Percentiles rank a stretch among this genome's conserved stretches.
phyloP scores from a whole-genome alignment of 139 green algal genomes.

The Spirogloea muscicola region DNA sequence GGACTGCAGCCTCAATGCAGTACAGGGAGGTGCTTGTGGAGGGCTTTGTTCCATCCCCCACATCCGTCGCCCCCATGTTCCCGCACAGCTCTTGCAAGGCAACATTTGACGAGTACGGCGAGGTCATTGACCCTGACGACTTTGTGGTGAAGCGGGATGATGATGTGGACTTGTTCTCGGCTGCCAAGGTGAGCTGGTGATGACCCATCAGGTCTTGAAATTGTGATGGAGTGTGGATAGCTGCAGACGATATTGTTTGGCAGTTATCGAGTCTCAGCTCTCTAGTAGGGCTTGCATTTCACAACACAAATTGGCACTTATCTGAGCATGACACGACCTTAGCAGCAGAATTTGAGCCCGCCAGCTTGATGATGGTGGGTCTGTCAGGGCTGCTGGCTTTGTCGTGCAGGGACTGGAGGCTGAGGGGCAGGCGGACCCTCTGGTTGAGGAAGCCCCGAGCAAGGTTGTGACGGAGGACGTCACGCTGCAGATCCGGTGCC shows the following conservation, averaged over 20 bases:
- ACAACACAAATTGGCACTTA: too few species aligned
- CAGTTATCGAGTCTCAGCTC: too few species aligned
- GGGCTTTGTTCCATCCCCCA: conserved; percentile 24
- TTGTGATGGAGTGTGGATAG: too few species aligned
- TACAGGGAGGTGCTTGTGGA: conserved; percentile 12
- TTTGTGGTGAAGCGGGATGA: conserved; percentile 11
- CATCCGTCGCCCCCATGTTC: conserved; percentile 24
- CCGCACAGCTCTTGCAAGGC: neutral
- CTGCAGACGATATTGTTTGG: too few species aligned
- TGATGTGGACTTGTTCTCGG: too few species aligned
- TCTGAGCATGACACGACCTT: too few species aligned
- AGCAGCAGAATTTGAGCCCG: too few species aligned
- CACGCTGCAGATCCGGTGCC: conserved; percentile 18
- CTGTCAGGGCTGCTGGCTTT: neutral
- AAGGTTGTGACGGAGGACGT: neutral
- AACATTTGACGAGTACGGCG: conserved; percentile 37
- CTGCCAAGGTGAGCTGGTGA: too few species aligned
- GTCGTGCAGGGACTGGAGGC: neutral
- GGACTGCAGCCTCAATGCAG: too few species aligned
- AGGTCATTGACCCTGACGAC: conserved; percentile 30
- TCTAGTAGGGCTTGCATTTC: too few species aligned
- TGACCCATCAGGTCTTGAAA: too few species aligned
- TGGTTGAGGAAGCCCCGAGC: neutral
- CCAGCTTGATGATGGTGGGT: neutral
- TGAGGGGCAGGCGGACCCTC: neutral